Evolutionary conservation across 2,329 filamentous ascomycete genomes (phyloP).

Genomic region (Pseudogymnoascus sp.): DNA sequence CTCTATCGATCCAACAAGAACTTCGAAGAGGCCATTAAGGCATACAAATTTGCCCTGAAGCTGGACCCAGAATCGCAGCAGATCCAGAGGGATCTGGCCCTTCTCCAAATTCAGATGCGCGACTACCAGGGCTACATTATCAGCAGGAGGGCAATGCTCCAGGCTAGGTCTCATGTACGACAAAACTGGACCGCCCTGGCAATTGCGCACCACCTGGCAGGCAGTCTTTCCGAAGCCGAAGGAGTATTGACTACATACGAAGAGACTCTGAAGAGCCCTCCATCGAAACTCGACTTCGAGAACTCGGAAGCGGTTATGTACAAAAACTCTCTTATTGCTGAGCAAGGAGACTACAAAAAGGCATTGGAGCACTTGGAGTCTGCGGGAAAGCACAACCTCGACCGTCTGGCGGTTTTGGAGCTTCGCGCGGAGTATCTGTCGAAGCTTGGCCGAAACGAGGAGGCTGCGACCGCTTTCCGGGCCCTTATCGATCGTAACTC

Average conservation of each 20-base stretch:
- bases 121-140: slow-evolving; percentile 91
- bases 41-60: slow-evolving; percentile 89
- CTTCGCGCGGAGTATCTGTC: slow-evolving; percentile 76
- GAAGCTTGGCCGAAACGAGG: slow-evolving; percentile 65
- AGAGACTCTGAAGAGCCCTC: slow-evolving; percentile 77
- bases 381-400: slow-evolving; percentile 68
- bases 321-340: slow-evolving; percentile 90
- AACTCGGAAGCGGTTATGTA: slow-evolving; percentile 92
- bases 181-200: slow-evolving; percentile 98
- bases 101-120: slow-evolving; percentile 91
- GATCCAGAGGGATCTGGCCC: slow-evolving; percentile 87
- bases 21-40: slow-evolving; percentile 98
- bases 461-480: slow-evolving; percentile 75
- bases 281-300: slow-evolving; percentile 73
- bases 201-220: slow-evolving; percentile 84
- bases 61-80: slow-evolving; percentile 91
- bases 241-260: slow-evolving; percentile 88
- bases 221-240: slow-evolving; percentile 78
- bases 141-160: slow-evolving; percentile 80
- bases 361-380: slow-evolving; percentile 80
- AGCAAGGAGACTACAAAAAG: slow-evolving; percentile 72
- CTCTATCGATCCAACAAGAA: slow-evolving; percentile 93
- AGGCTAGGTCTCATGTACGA: slow-evolving; percentile 69
- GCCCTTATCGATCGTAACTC: slow-evolving; percentile 77
- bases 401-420: slow-evolving; percentile 80